Percentiles rank a stretch among this genome's conserved stretches.
phyloP scores from a whole-genome alignment of 257 asterid species.

The Leonotis leonurus region DNA sequence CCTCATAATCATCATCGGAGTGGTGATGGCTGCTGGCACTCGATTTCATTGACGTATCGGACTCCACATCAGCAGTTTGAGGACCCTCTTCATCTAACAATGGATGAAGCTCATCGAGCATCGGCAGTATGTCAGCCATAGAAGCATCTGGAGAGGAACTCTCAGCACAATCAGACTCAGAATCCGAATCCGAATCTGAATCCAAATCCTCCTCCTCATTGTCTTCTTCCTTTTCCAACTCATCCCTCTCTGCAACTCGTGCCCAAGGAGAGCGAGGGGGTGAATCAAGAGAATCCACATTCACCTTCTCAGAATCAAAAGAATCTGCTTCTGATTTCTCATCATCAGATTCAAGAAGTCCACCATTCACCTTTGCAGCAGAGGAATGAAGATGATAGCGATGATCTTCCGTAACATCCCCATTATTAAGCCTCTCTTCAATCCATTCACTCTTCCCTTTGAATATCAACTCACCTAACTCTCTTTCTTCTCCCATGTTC shows the following conservation, averaged over 20 bases:
- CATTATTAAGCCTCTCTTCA: conserved; percentile 31
- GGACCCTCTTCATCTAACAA: conserved; percentile 58
- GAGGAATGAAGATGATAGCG: conserved; percentile 18
- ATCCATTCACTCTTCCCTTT: conserved; percentile 15
- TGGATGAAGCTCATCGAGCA: conserved; percentile 90
- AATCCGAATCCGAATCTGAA: conserved; percentile 41
- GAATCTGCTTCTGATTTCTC: conserved; percentile 63
- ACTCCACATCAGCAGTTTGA: conserved; percentile 39
- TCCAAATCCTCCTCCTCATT: conserved; percentile 47
- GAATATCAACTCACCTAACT: conserved; percentile 3
- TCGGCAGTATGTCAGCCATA: conserved; percentile 82
- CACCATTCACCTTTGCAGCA: conserved; percentile 28
- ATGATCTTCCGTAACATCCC: conserved; percentile 24
- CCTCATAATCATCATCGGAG: conserved; percentile 47
- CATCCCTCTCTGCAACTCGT: conserved; percentile 21
- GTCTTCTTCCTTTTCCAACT: conserved; percentile 20
- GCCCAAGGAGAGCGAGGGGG: conserved; percentile 47
- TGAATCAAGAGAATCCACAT: conserved; percentile 48
- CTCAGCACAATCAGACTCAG: conserved; percentile 71
- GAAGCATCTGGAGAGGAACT: conserved; percentile 95
- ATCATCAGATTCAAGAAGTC: conserved; percentile 41
- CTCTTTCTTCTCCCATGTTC: conserved; percentile 19
- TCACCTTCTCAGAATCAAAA: conserved; percentile 64
- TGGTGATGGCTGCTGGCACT: conserved; percentile 38
- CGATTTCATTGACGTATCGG: conserved; percentile 34